These are phyloP conservation scores for Penicillium malachiteum DNA, from an alignment of 495 filamentous ascomycete genomes.

Conservation along the genomic window DNA sequence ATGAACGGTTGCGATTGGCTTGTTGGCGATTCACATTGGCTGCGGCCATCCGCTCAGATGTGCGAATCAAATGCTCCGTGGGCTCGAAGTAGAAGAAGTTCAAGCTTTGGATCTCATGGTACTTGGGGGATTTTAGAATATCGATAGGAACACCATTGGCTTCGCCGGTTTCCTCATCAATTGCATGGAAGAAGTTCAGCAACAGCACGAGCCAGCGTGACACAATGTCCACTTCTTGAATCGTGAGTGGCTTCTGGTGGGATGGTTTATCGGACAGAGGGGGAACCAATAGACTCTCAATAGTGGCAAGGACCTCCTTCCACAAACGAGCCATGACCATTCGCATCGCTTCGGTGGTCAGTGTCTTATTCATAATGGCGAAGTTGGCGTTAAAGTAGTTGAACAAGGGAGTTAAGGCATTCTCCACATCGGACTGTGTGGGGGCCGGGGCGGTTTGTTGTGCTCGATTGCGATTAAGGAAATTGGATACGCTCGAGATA, in stretches of 20 bases:
- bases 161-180: constrained; percentile 83
- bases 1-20: constrained; percentile 63
- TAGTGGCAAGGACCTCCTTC: constrained; percentile 93
- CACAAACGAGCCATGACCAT: constrained; percentile 97
- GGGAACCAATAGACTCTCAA: constrained; percentile 88
- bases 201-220: constrained; percentile 93
- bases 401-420: constrained; percentile 84
- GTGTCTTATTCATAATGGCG: constrained; percentile 94
- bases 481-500: constrained; percentile 74
- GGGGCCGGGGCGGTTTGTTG: constrained; percentile 57
- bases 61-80: constrained; percentile 88
- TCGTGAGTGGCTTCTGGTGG: constrained; percentile 77
- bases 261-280: constrained; percentile 95
- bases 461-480: constrained; percentile 64
- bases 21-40: constrained; percentile 80
- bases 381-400: constrained; percentile 99
- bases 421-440: constrained; percentile 70
- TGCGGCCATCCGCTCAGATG: constrained; percentile 90
- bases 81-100: constrained; percentile 98
- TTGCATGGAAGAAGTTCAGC: constrained; percentile 91
- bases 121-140: constrained; percentile 94
- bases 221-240: constrained; percentile 90
- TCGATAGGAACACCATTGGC: constrained; percentile 84
- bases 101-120: constrained; percentile 90
- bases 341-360: constrained; percentile 90